phyloP scores from a whole-genome alignment of 352 stramenopile genomes.

The Pseudoperonospora humuli region DNA sequence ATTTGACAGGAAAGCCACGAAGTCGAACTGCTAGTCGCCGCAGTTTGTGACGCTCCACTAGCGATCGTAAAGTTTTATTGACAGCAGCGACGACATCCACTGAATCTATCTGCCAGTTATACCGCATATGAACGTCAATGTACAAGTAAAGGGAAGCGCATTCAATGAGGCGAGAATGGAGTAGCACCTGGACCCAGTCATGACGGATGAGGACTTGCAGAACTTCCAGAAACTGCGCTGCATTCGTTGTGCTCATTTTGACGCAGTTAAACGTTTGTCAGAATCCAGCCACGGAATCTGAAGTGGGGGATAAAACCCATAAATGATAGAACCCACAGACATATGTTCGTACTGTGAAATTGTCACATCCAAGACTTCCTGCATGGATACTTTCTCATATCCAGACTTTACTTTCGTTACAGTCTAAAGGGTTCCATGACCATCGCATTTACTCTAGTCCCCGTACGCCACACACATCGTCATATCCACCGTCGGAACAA shows the following conservation, averaged over 20 bases:
- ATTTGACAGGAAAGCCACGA: slow-evolving; percentile 17
- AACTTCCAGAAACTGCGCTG: slow-evolving; percentile 5
- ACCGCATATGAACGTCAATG: slow-evolving; percentile 1
- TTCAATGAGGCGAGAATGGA: neutral
- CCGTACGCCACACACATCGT: no score
- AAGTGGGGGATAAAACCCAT: no score
- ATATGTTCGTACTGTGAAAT: no score
- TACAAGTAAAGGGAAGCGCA: neutral
- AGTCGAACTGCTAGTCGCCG: slow-evolving; percentile 14
- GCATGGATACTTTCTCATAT: no score
- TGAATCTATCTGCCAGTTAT: slow-evolving; percentile 21
- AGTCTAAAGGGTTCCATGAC: no score
- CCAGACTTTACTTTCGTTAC: no score
- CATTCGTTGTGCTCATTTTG: slow-evolving; percentile 6
- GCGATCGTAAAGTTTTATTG: slow-evolving; percentile 13
- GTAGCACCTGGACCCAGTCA: slow-evolving; percentile 37
- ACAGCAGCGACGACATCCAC: slow-evolving; percentile 25
- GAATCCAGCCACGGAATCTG: neutral
- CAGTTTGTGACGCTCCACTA: slow-evolving; percentile 26
- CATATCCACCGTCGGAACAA: no score
- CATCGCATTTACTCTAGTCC: no score
- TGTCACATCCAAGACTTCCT: no score
- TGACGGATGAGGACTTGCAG: slow-evolving; percentile 30
- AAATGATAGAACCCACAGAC: no score
- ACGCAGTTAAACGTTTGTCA: neutral